These are phyloP conservation scores for Echinosophora koreensis DNA, from an alignment of 306 rosid genomes.

Conservation along the genomic window DNA sequence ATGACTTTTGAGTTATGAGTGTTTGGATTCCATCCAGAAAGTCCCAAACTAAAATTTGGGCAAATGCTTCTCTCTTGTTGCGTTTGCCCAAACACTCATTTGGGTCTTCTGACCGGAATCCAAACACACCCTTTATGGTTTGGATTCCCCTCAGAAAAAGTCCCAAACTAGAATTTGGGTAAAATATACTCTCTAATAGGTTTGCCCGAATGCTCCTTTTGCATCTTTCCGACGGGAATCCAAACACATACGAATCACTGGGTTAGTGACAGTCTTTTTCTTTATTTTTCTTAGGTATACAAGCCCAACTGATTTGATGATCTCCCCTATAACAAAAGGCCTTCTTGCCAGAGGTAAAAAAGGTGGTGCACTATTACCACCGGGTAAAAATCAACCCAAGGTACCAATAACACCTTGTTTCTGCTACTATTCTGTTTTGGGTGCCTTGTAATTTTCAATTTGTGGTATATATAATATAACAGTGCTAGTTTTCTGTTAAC, in stretches of 20 bases:
- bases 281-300: constrained; percentile 62
- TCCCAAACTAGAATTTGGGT: no score
- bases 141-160: no score
- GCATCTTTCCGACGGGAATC: no score
- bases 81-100: no score
- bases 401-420: constrained; percentile 37
- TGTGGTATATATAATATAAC: neutral
- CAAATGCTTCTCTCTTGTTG: no score
- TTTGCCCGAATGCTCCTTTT: no score
- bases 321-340: constrained; percentile 86
- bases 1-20: neutral
- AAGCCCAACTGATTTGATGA: constrained; percentile 90
- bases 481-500: constrained; percentile 29
- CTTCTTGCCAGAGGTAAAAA: constrained; percentile 78
- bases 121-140: no score
- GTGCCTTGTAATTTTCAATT: neutral
- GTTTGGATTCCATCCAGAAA: no score
- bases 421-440: neutral
- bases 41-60: no score
- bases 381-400: constrained; percentile 60
- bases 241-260: neutral
- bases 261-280: neutral
- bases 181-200: no score
- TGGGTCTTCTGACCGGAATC: no score
- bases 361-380: constrained; percentile 66